Conservation (phyloP, 2,329 filamentous ascomycete species). For the Xylaria sp. region DNA sequence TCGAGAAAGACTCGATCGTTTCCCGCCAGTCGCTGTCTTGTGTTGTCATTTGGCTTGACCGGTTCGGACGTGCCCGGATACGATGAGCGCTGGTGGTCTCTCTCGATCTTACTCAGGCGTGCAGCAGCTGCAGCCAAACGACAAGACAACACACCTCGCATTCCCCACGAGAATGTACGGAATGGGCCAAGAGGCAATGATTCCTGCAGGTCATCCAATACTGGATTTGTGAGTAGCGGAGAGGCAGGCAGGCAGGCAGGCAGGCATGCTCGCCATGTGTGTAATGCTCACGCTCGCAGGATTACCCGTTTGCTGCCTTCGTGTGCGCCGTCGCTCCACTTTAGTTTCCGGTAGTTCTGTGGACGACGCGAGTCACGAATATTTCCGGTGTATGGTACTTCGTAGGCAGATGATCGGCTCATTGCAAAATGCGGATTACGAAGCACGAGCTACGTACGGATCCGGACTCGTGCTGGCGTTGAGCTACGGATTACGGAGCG, state of each 20-base stretch:
- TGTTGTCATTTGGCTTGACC: constrained; percentile 8
- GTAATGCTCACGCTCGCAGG: neutral
- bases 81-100: constrained; percentile 2
- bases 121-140: constrained; percentile 14
- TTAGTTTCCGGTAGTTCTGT: neutral
- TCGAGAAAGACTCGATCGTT: neutral
- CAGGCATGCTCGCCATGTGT: neutral
- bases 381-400: neutral
- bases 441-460: neutral
- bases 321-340: neutral
- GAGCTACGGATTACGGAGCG: no score
- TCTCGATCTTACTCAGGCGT: constrained; percentile 23
- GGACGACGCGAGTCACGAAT: neutral
- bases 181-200: constrained; percentile 1
- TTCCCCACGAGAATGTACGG: neutral
- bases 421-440: no score
- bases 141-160: neutral
- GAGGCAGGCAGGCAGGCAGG: no score
- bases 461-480: neutral
- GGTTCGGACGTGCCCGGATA: constrained; percentile 12
- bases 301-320: neutral
- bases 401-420: no score
- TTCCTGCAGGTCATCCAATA: neutral
- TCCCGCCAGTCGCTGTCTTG: neutral
- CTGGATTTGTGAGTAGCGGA: no score